Base-by-base conservation (phyloP, 2,329 filamentous ascomycete genomes). In the Trichoderma citrinoviride region DNA sequence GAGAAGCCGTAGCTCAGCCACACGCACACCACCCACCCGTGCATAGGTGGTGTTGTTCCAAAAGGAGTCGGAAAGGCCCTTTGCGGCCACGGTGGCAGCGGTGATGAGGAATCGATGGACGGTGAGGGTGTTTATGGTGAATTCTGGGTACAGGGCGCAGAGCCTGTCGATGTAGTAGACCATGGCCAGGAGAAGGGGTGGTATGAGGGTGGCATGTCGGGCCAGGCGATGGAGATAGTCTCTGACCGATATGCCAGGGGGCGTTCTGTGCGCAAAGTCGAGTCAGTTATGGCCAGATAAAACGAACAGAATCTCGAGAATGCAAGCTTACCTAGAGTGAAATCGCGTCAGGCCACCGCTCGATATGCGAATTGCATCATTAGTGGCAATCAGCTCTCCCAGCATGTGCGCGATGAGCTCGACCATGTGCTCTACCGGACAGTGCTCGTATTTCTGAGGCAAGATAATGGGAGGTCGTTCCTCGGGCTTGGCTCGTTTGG, bases 41-140 rank as follows among this genome's bases (percentile, higher is more conserved):
- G 95, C 93, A 75, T 99, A 99, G 0, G 94, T 96, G 29, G 92
- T 92, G 77, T 99, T 99, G 68, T 96, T 98, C 93, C 95, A 97
- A 76, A 99, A 99, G 33, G 91, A 93, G 76, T 99, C 95, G 37
- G 93, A 97, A 14, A 99, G 84, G 0, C 95, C 95, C 77, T 99
- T 99, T 64, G 93, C 92, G 7, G 94, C 95, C 5, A 99, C 95
- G 0, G 95, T 97, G 10, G 93, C 94, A 21, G 93, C 93, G 1
- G 94, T 95, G 70, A 99, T 99, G 10, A 99, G 85, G 73, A 98
- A 99, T 8, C 95, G 93, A 79, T 99, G 95, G 3, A 99, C 94
- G 0, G 95, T 99, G 21, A 99, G 83, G 53, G 92, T 97, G 75
- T 93, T 97, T 71, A 99, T 96, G 29, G 93, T 97, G 76, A 99